Conservation (phyloP, 352 stramenopile species). For the Poterioochromonas sp. region DNA sequence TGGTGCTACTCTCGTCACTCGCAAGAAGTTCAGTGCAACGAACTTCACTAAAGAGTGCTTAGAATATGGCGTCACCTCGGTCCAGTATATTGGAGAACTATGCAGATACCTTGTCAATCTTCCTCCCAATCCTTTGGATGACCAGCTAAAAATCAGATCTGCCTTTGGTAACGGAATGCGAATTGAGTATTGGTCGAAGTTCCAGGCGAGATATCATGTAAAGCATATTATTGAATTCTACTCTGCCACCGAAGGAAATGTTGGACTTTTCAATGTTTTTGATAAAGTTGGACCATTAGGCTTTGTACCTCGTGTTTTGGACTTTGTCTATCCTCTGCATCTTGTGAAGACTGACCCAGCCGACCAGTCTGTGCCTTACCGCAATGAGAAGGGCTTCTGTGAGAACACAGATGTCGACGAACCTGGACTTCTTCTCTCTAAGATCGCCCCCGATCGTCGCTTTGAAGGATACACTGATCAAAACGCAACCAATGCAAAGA, state of each 20-base stretch:
- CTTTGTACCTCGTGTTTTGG: conserved; percentile 53
- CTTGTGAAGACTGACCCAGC: conserved; percentile 5
- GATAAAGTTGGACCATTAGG: conserved; percentile 58
- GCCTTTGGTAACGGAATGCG: conserved; percentile 78
- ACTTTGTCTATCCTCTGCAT: neutral
- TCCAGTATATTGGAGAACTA: conserved; percentile 81
- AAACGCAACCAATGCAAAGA: conserved; percentile 71
- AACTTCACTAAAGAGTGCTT: conserved; percentile 41
- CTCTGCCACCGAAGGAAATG: conserved; percentile 72
- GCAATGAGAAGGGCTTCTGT: neutral
- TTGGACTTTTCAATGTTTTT: conserved; percentile 63
- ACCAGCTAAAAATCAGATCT: conserved; percentile 37
- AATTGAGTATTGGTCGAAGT: conserved; percentile 70
- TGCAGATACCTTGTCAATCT: conserved; percentile 65
- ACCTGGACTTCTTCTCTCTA: neutral
- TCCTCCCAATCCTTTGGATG: conserved; percentile 38
- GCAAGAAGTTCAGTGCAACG: conserved; percentile 44
- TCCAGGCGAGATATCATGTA: conserved; percentile 72
- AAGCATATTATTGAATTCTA: conserved; percentile 78
- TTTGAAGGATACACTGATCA: conserved; percentile 74
- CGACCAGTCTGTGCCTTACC: neutral
- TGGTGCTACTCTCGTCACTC: conserved; percentile 38
- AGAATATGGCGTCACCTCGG: conserved; percentile 48
- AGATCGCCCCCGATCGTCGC: conserved; percentile 35
- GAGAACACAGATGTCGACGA: neutral